A percentile compares a stretch with the other conserved stretches of the same genome.
Evolutionary conservation across 371 early-diverging fungal genomes (phyloP).

Genomic region (Mucor piriformis): DNA sequence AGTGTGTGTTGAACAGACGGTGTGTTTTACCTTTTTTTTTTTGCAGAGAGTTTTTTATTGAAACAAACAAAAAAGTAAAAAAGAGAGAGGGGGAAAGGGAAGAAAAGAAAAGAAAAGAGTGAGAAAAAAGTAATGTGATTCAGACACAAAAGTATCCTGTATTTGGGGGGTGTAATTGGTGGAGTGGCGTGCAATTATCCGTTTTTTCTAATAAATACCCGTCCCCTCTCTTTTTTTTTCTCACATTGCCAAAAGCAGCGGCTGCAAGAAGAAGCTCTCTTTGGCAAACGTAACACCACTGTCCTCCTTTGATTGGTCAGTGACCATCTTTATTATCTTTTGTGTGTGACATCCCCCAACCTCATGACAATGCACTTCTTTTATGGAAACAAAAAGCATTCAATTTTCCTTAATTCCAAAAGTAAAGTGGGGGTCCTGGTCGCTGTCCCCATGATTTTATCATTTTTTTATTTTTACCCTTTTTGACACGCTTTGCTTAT

Average conservation of each 20-base stretch:
- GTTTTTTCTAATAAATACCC: not conserved
- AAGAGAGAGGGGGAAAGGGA: constrained; percentile 1
- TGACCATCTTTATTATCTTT: constrained; percentile 15
- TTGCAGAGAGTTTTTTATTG: not conserved
- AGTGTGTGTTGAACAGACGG: not conserved
- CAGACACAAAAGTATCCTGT: not conserved
- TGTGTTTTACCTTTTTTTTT: not conserved
- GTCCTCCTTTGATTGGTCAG: constrained; percentile 8
- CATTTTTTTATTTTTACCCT: no score
- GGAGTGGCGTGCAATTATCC: constrained; percentile 20
- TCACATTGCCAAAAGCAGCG: constrained; percentile 21
- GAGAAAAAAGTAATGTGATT: constrained; percentile 18
- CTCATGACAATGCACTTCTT: constrained; percentile 9
- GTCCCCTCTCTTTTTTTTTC: constrained; percentile 4
- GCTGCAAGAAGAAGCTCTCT: no score
- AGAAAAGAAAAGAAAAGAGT: not conserved
- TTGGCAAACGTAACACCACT: not conserved
- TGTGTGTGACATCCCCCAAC: no score
- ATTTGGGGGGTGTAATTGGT: not conserved
- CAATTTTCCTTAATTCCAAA: no score
- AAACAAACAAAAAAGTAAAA: not conserved
- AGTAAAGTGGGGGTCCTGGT: no score
- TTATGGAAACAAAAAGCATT: no score
- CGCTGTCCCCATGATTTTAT: no score
- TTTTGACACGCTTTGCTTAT: no score